Evolutionary conservation across 164 flowering plant genomes (phyloP), one percentile per base, ranked within the genome.

Genomic region (Dillenia suffruticosa): DNA sequence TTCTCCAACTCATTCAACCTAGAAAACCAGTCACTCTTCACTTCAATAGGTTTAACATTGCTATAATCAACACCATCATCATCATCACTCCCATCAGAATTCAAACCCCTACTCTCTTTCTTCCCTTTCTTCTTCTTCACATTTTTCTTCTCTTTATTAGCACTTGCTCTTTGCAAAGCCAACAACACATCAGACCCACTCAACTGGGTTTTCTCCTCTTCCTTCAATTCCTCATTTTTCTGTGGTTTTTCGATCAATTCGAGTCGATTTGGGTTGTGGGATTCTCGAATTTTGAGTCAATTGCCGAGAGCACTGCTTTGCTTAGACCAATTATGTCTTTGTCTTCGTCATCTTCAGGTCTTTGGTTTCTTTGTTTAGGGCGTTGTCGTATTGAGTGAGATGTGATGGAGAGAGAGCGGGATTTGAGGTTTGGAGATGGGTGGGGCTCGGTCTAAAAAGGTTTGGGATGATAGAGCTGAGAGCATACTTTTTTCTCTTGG

Each of bases 131-230:
- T 58, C 57, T 59, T 64, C 49, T 8, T 44, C 26, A 13, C 19
- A 8, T 26, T 54, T 8, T n/a, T 48, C 13, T 58, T 75, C 49
- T 60, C 64, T 16, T 40, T 53, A 16, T 49, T 58, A 15, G 19
- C 43, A 10, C 22, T 11, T 67, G 84, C 79, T 67, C 68, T 74
- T 52, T 73, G 64, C 32, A 80, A 47, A 24, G 81, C 84, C 72
- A 66, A 59, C 48, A 80, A 68, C 53, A 80, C 77, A 51, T 75
- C 84, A 17, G 76, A 64, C 10, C 84, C 79, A 2, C 74, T 72
- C 12, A 72, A 61, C 52, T 58, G 44, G 32, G 46, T 49, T 63
- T 43, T 51, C 10, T 58, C 60, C 24, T 22, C 70, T 22, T 13
- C 54, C 3, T 32, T 16, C 40, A 26, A 26, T 26, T 22, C 19